Evolutionary conservation across 208 protist genomes (phyloP), one percentile per base, ranked within the genome.

Genomic region (Lotmaria passim): DNA sequence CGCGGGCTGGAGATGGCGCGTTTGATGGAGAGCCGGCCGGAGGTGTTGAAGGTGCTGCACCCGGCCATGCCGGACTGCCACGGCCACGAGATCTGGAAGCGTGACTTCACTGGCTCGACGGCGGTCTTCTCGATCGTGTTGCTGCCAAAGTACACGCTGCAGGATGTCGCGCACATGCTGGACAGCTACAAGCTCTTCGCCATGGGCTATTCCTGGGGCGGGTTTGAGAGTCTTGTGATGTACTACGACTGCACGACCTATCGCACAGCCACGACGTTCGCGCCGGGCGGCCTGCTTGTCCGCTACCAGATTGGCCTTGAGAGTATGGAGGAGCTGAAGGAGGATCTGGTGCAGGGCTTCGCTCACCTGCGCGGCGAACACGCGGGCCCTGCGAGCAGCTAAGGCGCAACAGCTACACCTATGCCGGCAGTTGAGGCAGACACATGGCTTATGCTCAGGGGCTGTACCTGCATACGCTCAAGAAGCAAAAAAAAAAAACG

Each of bases 131-230:
- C 69, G 7, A 47, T 78, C 41, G 36, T 78, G 4, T 46, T 77
- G 28, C 67, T 59, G 33, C 70, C 76, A 6, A 30, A 70, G 38
- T 75, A 70, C 68, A 69, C 64, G 7, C 31, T 72, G 31, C 31
- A 66, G 53, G 63, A 61, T 30, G 70, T 58, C 36, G 56, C 47
- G 23, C 63, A 52, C n/a, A 73, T 78, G 65, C 21, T 78, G 46
- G 57, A 73, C 17, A 63, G 48, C 26, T 72, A 74, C 65, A 57
- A 62, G 48, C 1, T 69, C 19, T 78, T 82, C 33, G 28, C 55
- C 21, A 58, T 77, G 26, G 65, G 76, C 48, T 70, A 68, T 56
- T 78, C 76, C 33, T 82, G 69, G 70, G 76, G 70, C 23, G 76
- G 69, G 3, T 78, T 74, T 28, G 69, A 78, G 53, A 77, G 76